Conservation (phyloP, 2,329 filamentous ascomycete genomes). For the Didymella segeticola region DNA sequence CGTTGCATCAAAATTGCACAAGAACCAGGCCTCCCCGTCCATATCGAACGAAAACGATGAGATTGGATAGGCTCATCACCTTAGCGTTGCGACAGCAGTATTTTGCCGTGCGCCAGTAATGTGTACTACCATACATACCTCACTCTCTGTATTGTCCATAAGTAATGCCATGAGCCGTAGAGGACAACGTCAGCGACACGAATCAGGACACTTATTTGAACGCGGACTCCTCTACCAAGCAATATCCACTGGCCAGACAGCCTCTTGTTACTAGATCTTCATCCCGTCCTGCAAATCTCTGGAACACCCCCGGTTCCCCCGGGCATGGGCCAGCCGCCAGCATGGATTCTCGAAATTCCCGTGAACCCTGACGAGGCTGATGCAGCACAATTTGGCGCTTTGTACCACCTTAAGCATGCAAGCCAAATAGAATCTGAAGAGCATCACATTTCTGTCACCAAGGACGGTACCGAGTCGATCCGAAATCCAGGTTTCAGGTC, state of each 20-base stretch:
- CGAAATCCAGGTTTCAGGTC: conserved; percentile 43
- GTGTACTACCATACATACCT: conserved; percentile 6
- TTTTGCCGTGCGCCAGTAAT: background rate
- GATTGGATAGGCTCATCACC: background rate
- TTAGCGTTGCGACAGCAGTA: background rate
- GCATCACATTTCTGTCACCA: conserved; percentile 21
- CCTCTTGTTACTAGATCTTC: background rate
- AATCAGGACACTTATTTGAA: background rate
- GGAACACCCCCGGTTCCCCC: background rate
- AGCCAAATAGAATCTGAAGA: conserved; percentile 13
- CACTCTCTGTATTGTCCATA: background rate
- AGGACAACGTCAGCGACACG: background rate
- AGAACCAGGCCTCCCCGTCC: background rate
- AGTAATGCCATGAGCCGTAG: background rate
- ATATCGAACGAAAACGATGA: background rate
- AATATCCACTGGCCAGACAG: background rate
- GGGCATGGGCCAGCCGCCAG: conserved; percentile 10
- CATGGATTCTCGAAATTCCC: conserved; percentile 1
- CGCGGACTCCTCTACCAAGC: background rate
- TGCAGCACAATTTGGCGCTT: conserved; percentile 14
- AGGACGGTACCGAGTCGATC: conserved; percentile 30
- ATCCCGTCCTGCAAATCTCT: background rate
- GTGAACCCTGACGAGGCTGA: conserved; percentile 20
- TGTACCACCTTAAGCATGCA: conserved; percentile 30
- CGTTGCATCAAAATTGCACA: background rate